Base-by-base conservation (phyloP, 2,329 filamentous ascomycete genomes). In the Blumeria graminis region DNA sequence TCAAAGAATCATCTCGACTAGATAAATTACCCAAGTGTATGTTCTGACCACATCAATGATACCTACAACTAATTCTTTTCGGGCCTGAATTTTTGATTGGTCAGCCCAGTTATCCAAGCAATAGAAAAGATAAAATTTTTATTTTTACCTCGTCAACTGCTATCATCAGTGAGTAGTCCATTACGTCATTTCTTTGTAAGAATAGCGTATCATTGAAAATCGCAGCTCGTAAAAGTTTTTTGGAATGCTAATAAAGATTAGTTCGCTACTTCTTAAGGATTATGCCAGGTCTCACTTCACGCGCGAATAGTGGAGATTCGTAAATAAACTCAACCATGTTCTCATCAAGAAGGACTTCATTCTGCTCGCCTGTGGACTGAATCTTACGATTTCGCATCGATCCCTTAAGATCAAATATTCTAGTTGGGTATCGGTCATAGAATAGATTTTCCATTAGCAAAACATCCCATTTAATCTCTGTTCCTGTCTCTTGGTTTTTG, bases 251-350 rank as follows among this genome's bases (percentile, higher is more conserved):
- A 32, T 16, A 3, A 16, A 16, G 16, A 33, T 59, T 50, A 60
- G 57, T 41, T 22, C 14, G 6, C 4, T 46, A 50, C 13, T 6
- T 35, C 33, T 6, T 6, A 2, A n/a, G 6, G 33, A 14, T 33
- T 14, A 35, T 33, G n/a, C 18, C 22, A n/a, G 5, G 10, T 41
- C 59, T 55, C 59, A 65, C 64, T 58, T 98, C 92, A 51, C 93
- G 81, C 9, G 90, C 84, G 68, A 98, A 98, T 14, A 98, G 76
- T 0, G 92, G 93, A 1, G 86, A 93, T 67, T 98, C 92, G 64
- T 94, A 98, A 60, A 98, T 96, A 67, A 94, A 96, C 68, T 98
- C 93, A 9, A 98, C 92, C 76, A 98, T 92, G 69, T 98, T 98
- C 66, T 98, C 93, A 65, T 98, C 92, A 0, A 98, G 76, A 3